phyloP scores from a whole-genome alignment of 768 basidiomycete genomes.

The Mycena floridula region DNA sequence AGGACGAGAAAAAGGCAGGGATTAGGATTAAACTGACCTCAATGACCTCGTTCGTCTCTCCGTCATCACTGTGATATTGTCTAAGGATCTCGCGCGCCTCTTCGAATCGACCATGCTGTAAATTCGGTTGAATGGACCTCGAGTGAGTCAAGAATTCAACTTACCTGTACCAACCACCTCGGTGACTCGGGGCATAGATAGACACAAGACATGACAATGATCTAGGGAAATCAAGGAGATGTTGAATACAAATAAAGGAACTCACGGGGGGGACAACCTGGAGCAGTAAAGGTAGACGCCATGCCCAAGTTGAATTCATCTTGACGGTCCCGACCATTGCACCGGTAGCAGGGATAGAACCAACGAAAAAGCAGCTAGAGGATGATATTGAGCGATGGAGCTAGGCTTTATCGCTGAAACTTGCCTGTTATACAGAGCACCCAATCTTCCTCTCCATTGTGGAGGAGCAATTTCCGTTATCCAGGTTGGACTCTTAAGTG shows the following conservation, averaged over 20 bases:
- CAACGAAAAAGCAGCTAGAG: conserved; percentile 23
- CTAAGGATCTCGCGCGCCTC: conserved; percentile 26
- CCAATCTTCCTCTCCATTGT: conserved; percentile 27
- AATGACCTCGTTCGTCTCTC: conserved; percentile 17
- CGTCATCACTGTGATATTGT: conserved; percentile 19
- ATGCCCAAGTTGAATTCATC: conserved; percentile 46
- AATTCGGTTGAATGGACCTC: conserved; percentile 16
- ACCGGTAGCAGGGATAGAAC: conserved; percentile 17
- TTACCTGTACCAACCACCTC: conserved; percentile 10
- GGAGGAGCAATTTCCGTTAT: conserved; percentile 26
- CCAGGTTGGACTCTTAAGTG: too few relatives aligned
- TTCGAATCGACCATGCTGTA: conserved; percentile 21
- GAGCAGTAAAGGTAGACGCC: conserved; percentile 55
- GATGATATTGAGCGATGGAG: too few relatives aligned
- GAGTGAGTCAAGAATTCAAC: too few relatives aligned
- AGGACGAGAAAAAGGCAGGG: not conserved
- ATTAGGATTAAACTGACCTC: conserved; percentile 6
- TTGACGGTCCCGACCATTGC: conserved; percentile 30
- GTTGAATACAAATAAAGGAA: not conserved
- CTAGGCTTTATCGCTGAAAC: too few relatives aligned
- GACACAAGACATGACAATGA: conserved; percentile 34
- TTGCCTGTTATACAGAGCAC: conserved; percentile 44
- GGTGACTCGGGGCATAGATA: conserved; percentile 26
- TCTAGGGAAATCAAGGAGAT: conserved; percentile 1
- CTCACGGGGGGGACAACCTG: conserved; percentile 28